Conservation (phyloP, 805 yeast species). For the Ogataea parapolymorpha region DNA sequence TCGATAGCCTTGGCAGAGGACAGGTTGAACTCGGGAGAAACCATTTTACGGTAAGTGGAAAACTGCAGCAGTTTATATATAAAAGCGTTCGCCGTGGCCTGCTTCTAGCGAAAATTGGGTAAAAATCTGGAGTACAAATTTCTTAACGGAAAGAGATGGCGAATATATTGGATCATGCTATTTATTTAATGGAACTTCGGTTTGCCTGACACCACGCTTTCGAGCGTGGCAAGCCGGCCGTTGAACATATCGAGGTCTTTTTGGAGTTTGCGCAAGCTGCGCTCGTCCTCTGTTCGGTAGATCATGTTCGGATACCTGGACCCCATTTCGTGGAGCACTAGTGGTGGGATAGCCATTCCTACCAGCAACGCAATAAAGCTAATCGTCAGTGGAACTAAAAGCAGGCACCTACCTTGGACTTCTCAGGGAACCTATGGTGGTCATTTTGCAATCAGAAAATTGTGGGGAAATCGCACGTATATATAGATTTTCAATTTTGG, state of each 20-base stretch:
- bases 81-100: conserved; percentile 12
- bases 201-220: conserved; percentile 3
- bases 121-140: conserved; percentile 1
- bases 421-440: not conserved
- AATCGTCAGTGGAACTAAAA: conserved; percentile 1
- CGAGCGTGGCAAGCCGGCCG: conserved; percentile 14
- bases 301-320: conserved; percentile 6
- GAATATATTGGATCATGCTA: conserved; percentile 1
- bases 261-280: conserved; percentile 10
- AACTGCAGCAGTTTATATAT: conserved; percentile 3
- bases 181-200: conserved; percentile 1
- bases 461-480: not conserved
- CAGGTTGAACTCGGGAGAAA: conserved; percentile 40
- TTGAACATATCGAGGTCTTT: conserved; percentile 14
- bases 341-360: conserved; percentile 20
- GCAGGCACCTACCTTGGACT: conserved; percentile 7
- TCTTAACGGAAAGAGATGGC: conserved; percentile 12
- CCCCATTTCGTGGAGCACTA: conserved; percentile 9
- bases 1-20: conserved; percentile 63
- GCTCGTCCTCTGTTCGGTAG: conserved; percentile 20
- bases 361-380: conserved; percentile 17
- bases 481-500: not conserved
- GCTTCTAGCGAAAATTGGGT: conserved; percentile 14
- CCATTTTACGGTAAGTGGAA: conserved; percentile 6
- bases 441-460: not conserved